Evolutionary conservation across 2,329 filamentous ascomycete species (phyloP).

Genomic region (Salinomyces thailandicus): DNA sequence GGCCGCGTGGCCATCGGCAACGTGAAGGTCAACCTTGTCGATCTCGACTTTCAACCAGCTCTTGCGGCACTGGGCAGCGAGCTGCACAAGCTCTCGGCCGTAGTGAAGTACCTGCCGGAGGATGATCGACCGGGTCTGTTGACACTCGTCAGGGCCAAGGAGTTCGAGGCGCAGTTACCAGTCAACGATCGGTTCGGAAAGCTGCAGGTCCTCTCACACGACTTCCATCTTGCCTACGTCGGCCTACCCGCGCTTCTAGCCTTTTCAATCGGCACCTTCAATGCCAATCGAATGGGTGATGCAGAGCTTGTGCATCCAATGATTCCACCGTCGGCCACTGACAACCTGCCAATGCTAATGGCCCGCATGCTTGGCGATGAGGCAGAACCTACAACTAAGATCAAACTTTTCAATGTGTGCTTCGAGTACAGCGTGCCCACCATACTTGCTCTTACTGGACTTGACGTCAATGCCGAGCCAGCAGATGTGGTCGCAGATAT

Average conservation of each 20-base stretch:
- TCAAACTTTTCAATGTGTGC: conserved; percentile 74
- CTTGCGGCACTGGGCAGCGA: conserved; percentile 68
- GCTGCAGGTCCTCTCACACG: conserved; percentile 46
- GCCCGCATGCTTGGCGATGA: conserved; percentile 86
- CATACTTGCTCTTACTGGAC: conserved; percentile 65
- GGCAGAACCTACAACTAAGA: conserved; percentile 78
- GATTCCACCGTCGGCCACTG: conserved; percentile 30
- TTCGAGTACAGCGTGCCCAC: conserved; percentile 85
- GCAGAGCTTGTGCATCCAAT: conserved; percentile 64
- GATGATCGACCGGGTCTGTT: conserved; percentile 87
- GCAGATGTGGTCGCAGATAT: conserved; percentile 62
- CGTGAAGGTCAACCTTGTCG: conserved; percentile 51
- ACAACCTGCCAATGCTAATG: conserved; percentile 61
- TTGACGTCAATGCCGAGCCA: conserved; percentile 32
- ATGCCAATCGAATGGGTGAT: conserved; percentile 41
- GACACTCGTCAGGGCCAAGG: conserved; percentile 57
- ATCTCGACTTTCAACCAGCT: conserved; percentile 54
- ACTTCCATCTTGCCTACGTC: conserved; percentile 68
- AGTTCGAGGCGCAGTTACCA: conserved; percentile 51
- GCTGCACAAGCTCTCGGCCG: conserved; percentile 68
- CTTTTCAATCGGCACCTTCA: conserved; percentile 57
- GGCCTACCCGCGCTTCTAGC: conserved; percentile 74
- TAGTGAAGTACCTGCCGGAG: conserved; percentile 90
- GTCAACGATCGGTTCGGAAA: conserved; percentile 59
- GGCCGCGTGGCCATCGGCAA: conserved; percentile 59